Conservation (phyloP, 805 yeast genomes). For the Ogataea henricii region DNA sequence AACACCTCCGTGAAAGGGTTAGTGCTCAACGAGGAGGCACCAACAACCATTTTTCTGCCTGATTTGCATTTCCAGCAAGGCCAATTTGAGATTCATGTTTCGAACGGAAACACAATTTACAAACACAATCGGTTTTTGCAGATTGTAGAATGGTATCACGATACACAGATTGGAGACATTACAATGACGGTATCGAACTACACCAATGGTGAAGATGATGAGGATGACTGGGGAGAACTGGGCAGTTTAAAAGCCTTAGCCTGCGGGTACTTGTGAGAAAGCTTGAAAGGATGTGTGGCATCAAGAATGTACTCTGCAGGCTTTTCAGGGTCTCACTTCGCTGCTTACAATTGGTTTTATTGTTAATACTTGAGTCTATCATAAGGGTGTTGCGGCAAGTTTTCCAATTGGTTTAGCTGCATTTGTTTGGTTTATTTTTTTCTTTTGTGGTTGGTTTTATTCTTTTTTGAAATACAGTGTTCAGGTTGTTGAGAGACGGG, state of each 20-base stretch:
- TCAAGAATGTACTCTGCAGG: conserved; percentile 33
- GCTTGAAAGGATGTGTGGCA: conserved; percentile 12
- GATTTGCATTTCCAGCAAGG: conserved; percentile 64
- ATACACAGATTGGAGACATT: conserved; percentile 27
- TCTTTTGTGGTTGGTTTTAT: not conserved
- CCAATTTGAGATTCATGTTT: conserved; percentile 49
- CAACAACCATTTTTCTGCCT: conserved; percentile 72
- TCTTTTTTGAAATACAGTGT: not conserved
- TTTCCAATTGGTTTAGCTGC: not conserved
- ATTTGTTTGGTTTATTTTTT: not conserved
- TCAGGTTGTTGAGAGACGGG: not conserved
- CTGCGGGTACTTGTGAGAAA: conserved; percentile 34
- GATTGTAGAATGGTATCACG: conserved; percentile 73
- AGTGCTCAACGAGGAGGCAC: conserved; percentile 22
- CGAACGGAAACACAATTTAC: conserved; percentile 53
- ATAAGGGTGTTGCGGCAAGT: conserved; percentile 12
- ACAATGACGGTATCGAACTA: conserved; percentile 21
- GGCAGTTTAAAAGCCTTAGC: conserved; percentile 36
- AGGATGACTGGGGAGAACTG: conserved; percentile 9
- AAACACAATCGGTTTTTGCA: conserved; percentile 53
- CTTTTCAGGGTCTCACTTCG: conserved; percentile 24
- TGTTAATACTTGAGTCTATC: conserved; percentile 17
- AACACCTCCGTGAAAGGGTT: conserved; percentile 23
- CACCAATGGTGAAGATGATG: conserved; percentile 11
- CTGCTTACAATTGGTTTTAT: conserved; percentile 17